Conservation (phyloP, 2,329 filamentous ascomycete species). For the Phoma sp. region DNA sequence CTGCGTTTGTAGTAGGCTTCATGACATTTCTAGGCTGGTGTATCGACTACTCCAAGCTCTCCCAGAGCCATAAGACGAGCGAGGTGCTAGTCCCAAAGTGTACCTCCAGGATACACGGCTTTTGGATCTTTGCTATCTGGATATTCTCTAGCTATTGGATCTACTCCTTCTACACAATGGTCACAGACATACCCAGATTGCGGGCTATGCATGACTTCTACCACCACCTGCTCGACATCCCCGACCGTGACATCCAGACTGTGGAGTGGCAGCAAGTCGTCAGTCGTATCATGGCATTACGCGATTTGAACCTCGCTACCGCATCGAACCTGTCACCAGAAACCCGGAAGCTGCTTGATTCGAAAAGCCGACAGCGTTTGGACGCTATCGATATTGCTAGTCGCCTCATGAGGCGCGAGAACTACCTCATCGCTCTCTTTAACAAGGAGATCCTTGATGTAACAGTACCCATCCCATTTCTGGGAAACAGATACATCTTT, state of each 20-base stretch:
- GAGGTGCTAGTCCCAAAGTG: conserved; percentile 76
- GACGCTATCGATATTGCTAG: conserved; percentile 98
- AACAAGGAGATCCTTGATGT: conserved; percentile 96
- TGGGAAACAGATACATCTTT: conserved; percentile 80
- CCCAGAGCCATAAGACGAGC: conserved; percentile 66
- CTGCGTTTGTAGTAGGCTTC: conserved; percentile 81
- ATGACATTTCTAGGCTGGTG: conserved; percentile 86
- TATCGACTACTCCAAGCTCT: conserved; percentile 77
- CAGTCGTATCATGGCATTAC: conserved; percentile 79
- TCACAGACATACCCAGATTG: conserved; percentile 75
- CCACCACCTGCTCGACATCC: conserved; percentile 79
- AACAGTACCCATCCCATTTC: conserved; percentile 82
- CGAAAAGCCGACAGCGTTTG: conserved; percentile 89
- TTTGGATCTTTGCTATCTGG: conserved; percentile 82
- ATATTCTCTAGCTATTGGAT: conserved; percentile 86
- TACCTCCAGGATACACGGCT: conserved; percentile 73
- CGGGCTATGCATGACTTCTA: conserved; percentile 86
- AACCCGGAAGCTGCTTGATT: conserved; percentile 71
- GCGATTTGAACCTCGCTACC: conserved; percentile 89
- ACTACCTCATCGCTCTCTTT: conserved; percentile 94
- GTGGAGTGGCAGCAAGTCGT: conserved; percentile 94
- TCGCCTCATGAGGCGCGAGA: conserved; percentile 92
- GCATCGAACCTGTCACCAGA: conserved; percentile 65
- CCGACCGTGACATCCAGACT: conserved; percentile 87
- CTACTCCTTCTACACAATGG: conserved; percentile 76